Evolutionary conservation across 495 filamentous ascomycete genomes (phyloP).

Genomic region (Podospora didyma): DNA sequence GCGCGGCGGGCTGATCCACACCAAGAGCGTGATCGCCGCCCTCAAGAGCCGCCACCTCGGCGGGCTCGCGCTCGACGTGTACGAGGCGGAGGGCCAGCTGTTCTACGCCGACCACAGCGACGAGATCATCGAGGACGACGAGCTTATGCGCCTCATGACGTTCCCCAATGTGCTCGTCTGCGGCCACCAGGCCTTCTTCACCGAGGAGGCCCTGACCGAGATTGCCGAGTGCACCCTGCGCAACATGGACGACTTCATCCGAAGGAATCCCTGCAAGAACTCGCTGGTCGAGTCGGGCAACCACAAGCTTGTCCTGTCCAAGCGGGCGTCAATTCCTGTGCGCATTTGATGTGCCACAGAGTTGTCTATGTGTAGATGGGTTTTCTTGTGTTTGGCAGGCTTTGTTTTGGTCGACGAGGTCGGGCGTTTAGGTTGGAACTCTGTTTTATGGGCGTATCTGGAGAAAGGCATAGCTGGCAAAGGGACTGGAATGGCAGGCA

Average conservation of each 20-base stretch:
- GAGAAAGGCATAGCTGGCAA: too few relatives aligned
- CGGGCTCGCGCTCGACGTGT: conserved; percentile 55
- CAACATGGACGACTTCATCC: conserved; percentile 45
- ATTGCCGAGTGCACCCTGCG: conserved; percentile 58
- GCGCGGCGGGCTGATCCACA: conserved; percentile 60
- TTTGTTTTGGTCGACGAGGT: too few relatives aligned
- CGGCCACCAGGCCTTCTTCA: conserved; percentile 70
- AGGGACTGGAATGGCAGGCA: too few relatives aligned
- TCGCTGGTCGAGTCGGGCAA: conserved; percentile 26
- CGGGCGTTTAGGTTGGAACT: too few relatives aligned
- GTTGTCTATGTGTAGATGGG: too few relatives aligned
- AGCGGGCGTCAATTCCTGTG: conserved; percentile 19
- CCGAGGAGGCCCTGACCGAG: conserved; percentile 59
- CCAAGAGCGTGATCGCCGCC: conserved; percentile 52
- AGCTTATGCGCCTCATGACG: conserved; percentile 62
- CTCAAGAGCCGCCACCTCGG: conserved; percentile 54
- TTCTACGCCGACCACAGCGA: conserved; percentile 65
- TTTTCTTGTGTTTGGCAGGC: too few relatives aligned
- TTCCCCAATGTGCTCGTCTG: conserved; percentile 67
- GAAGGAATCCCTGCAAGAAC: conserved; percentile 31
- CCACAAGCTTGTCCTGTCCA: conserved; percentile 9
- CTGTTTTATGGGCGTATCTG: too few relatives aligned
- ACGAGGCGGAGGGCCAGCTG: conserved; percentile 49
- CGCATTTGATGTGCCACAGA: conserved; percentile 20
- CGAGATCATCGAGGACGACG: conserved; percentile 67